These are phyloP conservation scores for Verticillium tricorpus DNA, from an alignment of 2,329 filamentous ascomycete genomes.

Conservation along the genomic window DNA sequence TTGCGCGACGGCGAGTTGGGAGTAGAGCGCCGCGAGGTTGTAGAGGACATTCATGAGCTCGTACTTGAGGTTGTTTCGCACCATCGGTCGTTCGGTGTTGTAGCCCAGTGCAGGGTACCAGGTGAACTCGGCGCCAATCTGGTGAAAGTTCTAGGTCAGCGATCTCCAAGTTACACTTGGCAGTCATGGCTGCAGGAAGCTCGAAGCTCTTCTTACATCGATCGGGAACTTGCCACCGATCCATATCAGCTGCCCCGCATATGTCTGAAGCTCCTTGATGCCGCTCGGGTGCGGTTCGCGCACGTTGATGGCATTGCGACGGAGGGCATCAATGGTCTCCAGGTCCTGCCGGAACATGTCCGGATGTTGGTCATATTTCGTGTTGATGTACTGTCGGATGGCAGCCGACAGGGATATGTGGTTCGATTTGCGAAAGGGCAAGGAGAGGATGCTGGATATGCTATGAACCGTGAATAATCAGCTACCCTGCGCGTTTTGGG, in stretches of 20 bases:
- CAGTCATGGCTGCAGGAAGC: slow-evolving; percentile 2
- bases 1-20: slow-evolving; percentile 78
- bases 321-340: slow-evolving; percentile 76
- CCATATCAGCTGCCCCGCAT: slow-evolving; percentile 91
- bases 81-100: slow-evolving; percentile 69
- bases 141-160: slow-evolving; percentile 1
- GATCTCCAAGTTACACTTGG: not conserved
- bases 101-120: slow-evolving; percentile 96
- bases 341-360: slow-evolving; percentile 92
- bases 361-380: slow-evolving; percentile 97
- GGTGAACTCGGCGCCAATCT: slow-evolving; percentile 91
- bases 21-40: slow-evolving; percentile 91
- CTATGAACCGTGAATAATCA: slow-evolving; percentile 8
- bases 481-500: not conserved
- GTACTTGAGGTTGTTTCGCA: slow-evolving; percentile 65
- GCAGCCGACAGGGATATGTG: slow-evolving; percentile 73
- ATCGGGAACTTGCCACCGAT: slow-evolving; percentile 94
- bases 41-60: slow-evolving; percentile 91
- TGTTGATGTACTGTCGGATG: slow-evolving; percentile 92
- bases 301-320: slow-evolving; percentile 82
- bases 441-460: slow-evolving; percentile 60
- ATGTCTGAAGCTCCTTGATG: slow-evolving; percentile 80
- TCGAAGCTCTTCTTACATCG: slow-evolving; percentile 54
- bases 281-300: slow-evolving; percentile 85
- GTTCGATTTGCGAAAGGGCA: slow-evolving; percentile 85